Evolutionary conservation across 2,329 filamentous ascomycete species (phyloP), one percentile per base, ranked within the genome.

Genomic region (Harringtonia aguacate): DNA sequence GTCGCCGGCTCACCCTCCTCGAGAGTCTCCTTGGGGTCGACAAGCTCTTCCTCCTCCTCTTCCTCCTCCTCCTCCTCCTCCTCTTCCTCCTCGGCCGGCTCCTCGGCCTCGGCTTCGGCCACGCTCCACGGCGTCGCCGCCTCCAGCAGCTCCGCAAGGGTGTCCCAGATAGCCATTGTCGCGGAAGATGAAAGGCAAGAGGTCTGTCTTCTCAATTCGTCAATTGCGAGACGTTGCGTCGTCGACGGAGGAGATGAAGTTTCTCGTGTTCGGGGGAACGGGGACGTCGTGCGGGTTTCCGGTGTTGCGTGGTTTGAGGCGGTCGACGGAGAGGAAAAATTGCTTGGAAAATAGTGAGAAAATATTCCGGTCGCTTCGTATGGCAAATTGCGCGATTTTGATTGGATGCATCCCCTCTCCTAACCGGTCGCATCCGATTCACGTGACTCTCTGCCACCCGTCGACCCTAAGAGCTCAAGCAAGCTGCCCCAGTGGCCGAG

Each of bases 21-120:
- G 50, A 97, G 68, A 65, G 78, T 77, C 50, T 89, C 86, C 77
- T 94, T 94, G 56, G 83, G 80, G 64, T 97, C 90, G 55, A 83
- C 80, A 50, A 77, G 70, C 70, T 92, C 84, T 49, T 87, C 81
- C 49, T 89, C 84, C 50, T 90, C 86, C 42, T 92, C 86, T 48
- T 89, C 85, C 58, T 74, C 73, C 65, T 82, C 77, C 62, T 74
- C 72, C 58, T 79, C 70, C 55, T 70, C 69, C 61, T 79, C 70
- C 55, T 70, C 49, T 54, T 62, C 53, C 56, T 67, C 64, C 55
- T 64, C 55, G 61, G 72, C 62, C 72, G 72, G 65, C 68, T 76
- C 44, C 44, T 51, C 68, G 71, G 77, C 77, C 66, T 82, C 78
- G 54, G 78, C 78, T 62, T 81, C 73, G 54, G 70, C 77, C 53